Percentiles rank a stretch among this genome's conserved stretches.
phyloP scores from a whole-genome alignment of 805 yeast species.

The Trichomonascus vanleenenianus region DNA sequence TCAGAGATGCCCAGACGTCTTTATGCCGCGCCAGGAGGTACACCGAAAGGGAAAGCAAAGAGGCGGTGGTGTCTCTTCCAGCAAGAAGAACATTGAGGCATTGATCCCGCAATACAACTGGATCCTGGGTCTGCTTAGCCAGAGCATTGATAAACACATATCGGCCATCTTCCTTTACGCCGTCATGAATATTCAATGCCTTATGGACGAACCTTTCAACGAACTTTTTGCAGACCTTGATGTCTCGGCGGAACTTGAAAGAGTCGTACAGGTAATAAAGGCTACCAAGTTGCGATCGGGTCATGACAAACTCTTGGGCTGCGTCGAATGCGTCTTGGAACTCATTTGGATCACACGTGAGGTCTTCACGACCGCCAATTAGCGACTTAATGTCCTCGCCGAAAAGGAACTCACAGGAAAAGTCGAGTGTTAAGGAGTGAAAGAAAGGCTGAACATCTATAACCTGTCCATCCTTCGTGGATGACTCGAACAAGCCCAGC shows the following conservation, averaged over 20 bases:
- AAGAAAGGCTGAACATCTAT: conserved; percentile 23
- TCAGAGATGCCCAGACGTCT: conserved; percentile 30
- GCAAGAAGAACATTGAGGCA: conserved; percentile 41
- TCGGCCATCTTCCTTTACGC: not conserved
- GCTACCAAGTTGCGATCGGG: conserved; percentile 16
- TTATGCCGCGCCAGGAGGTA: conserved; percentile 38
- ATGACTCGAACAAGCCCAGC: not conserved
- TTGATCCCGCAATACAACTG: conserved; percentile 38
- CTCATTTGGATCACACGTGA: conserved; percentile 4
- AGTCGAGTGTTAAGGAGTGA: conserved; percentile 26
- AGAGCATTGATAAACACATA: conserved; percentile 40
- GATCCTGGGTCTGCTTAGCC: conserved; percentile 40
- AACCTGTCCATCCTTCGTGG: not conserved
- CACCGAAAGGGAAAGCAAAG: conserved; percentile 35
- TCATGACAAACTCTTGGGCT: conserved; percentile 8
- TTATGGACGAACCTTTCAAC: conserved; percentile 35
- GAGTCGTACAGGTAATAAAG: conserved; percentile 17
- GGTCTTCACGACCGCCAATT: conserved; percentile 14
- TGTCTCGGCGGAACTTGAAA: conserved; percentile 28
- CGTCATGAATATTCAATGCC: conserved; percentile 26
- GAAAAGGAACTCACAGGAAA: conserved; percentile 27
- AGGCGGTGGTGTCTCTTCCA: conserved; percentile 46
- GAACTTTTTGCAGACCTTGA: conserved; percentile 26
- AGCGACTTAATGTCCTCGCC: conserved; percentile 13
- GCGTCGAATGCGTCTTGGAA: conserved; percentile 7